Percentiles rank a stretch among this genome's conserved stretches.
Conservation (phyloP, 352 stramenopile species). For the Pythium aphanidermatum region DNA sequence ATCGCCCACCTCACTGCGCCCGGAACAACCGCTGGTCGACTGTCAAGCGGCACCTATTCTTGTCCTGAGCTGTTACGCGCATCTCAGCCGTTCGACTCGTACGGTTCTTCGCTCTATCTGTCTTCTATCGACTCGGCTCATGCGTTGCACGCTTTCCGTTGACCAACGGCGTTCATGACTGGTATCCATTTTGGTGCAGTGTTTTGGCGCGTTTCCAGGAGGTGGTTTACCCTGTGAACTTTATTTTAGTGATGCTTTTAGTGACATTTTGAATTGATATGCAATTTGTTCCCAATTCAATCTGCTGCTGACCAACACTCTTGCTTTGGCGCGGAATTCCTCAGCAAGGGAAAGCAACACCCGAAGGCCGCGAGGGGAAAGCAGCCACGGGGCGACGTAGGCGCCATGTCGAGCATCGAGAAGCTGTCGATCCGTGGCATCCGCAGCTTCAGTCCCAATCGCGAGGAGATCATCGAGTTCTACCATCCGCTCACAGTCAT, state of each 20-base stretch:
- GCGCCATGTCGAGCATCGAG: slow-evolving; percentile 95
- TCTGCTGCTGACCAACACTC: slow-evolving; percentile 16
- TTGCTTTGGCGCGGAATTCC: slow-evolving; percentile 16
- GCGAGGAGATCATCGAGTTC: slow-evolving; percentile 96
- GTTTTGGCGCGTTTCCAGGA: too few relatives aligned
- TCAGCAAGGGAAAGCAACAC: neutral
- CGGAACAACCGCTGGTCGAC: too few relatives aligned
- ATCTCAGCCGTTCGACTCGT: slow-evolving; percentile 5
- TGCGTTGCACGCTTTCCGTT: too few relatives aligned
- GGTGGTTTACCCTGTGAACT: too few relatives aligned
- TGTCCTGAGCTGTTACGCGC: slow-evolving; percentile 8
- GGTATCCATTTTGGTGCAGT: too few relatives aligned
- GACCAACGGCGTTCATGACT: too few relatives aligned
- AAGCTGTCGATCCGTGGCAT: slow-evolving; percentile 99
- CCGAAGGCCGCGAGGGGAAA: too few relatives aligned
- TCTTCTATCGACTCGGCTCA: too few relatives aligned
- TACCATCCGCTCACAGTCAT: slow-evolving; percentile 99
- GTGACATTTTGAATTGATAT: slow-evolving; percentile 1
- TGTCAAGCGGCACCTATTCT: slow-evolving; percentile 9
- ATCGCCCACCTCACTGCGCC: too few relatives aligned
- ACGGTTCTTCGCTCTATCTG: too few relatives aligned
- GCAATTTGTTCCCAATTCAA: slow-evolving; percentile 21
- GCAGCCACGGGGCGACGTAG: neutral
- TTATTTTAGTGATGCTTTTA: too few relatives aligned
- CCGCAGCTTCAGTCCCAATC: slow-evolving; percentile 95